Base-by-base conservation (phyloP, 805 yeast species). In the Hanseniaspora mollemarum region DNA sequence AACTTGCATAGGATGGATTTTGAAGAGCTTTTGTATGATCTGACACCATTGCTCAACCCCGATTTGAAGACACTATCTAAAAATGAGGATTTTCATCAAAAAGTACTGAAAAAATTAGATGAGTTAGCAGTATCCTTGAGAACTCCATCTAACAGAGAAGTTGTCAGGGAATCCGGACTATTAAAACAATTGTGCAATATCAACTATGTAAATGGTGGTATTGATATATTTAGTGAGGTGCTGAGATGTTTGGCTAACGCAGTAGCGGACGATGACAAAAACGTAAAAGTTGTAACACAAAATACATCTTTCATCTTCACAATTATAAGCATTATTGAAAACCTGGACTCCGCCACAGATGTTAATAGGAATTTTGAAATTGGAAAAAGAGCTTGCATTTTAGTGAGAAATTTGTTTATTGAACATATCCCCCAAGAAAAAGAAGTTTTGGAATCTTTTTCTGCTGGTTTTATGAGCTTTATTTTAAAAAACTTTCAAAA, bases 181-280 rank as follows among this genome's bases (percentile, higher is more conserved):
- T 32, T 63, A 13, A 56, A 54, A 25, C 28, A 43, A 1, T 54
- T 58, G 24, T 54, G 62, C 18, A 52, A 54, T 19, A 40, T 46
- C 13, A 33, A 38, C 18, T 46, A 35, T 13, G 25, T n/a, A 6
- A 15, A 12, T 15, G n/a, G 19, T n/a, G 57, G 54, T 51, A 54
- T 56, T 35, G 54, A 54, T 21, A 18, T 65, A 22, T 53, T 55
- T 8, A 59, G 66, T 16, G 67, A 63, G 49, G 21, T 64, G 29
- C 55, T 61, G 1, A 60, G 69, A 49, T 64, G 67, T 43, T 51
- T 64, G 12, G 67, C 68, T 0, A 65, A 65, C 49, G 45, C 60
- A 28, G 36, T 65, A 15, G 62, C 62, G 1, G 67, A 65, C 49
- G 61, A 63, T 49, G 62, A 64, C 46, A 31, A 32, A 1, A 65